These are phyloP conservation scores for Cyberlindnera euphorbiiphila DNA, from an alignment of 805 yeast genomes.

Conservation along the genomic window DNA sequence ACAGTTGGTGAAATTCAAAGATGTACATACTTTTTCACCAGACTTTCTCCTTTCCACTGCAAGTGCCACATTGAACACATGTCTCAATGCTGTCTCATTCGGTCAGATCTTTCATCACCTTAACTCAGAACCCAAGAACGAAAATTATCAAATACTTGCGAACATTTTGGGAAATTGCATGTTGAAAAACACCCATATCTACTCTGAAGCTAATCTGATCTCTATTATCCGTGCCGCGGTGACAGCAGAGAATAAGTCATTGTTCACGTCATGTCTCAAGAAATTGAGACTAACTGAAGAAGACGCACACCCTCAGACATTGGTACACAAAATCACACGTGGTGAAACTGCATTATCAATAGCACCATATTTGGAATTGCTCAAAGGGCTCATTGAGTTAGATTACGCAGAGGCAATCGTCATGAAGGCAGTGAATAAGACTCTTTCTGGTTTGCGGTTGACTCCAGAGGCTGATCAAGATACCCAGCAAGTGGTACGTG, in stretches of 20 bases:
- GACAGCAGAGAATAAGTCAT: constrained; percentile 3
- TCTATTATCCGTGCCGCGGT: constrained; percentile 6
- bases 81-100: constrained; percentile 5
- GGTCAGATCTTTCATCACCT: not conserved
- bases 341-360: constrained; percentile 1
- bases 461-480: not conserved
- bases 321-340: constrained; percentile 5
- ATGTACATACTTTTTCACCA: not conserved
- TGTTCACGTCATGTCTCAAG: constrained; percentile 5
- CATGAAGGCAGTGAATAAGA: constrained; percentile 6
- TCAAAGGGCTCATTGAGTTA: constrained; percentile 8
- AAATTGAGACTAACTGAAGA: constrained; percentile 9
- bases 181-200: not conserved
- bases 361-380: constrained; percentile 3
- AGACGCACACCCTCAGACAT: constrained; percentile 4
- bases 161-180: constrained; percentile 3
- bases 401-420: constrained; percentile 7
- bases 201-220: constrained; percentile 1
- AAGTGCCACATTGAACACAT: constrained; percentile 6
- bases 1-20: not conserved
- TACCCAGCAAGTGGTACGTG: no score
- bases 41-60: constrained; percentile 7
- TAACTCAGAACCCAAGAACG: constrained; percentile 5
- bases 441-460: constrained; percentile 6
- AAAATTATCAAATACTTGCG: constrained; percentile 11